These are phyloP conservation scores for Alternaria rosae DNA, from an alignment of 2,329 filamentous ascomycete species.

Conservation along the genomic window DNA sequence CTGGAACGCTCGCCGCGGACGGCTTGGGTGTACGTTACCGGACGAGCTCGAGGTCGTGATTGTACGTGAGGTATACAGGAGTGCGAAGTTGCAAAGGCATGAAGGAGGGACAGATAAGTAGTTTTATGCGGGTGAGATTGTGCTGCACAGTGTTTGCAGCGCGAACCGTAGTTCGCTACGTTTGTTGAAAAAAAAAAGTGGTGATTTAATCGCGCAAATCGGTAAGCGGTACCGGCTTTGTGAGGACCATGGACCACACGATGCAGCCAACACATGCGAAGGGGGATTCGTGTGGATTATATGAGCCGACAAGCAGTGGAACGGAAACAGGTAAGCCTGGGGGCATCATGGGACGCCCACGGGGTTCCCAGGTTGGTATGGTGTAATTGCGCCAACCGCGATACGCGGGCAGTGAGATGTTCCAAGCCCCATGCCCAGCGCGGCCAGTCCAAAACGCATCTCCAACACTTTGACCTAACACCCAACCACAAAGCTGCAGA, in stretches of 20 bases:
- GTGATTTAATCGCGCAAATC: slow-evolving; percentile 10
- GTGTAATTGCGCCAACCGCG: slow-evolving; percentile 13
- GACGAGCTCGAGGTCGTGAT: slow-evolving; percentile 4
- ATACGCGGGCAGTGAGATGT: slow-evolving; percentile 12
- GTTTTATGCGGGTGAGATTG: background rate
- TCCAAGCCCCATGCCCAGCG: slow-evolving; percentile 18
- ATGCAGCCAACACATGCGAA: background rate
- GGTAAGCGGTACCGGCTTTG: slow-evolving; percentile 16
- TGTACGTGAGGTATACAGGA: background rate
- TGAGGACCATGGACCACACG: background rate
- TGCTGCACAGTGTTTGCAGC: slow-evolving; percentile 12
- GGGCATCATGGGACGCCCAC: slow-evolving; percentile 1
- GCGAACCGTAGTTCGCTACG: slow-evolving; percentile 9
- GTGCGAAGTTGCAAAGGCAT: background rate
- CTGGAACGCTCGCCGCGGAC: slow-evolving; percentile 8
- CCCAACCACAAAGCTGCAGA: slow-evolving; percentile 8
- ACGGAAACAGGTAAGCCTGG: slow-evolving; percentile 3
- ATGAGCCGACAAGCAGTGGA: background rate
- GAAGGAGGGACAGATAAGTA: background rate
- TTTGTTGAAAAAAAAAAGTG: slow-evolving; percentile 2
- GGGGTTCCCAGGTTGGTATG: background rate
- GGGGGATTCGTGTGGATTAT: slow-evolving; percentile 4
- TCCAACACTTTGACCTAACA: slow-evolving; percentile 5
- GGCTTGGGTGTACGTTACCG: slow-evolving; percentile 8
- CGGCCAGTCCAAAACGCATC: slow-evolving; percentile 11